Conservation (phyloP, 2,329 filamentous ascomycete species). For the Tolypocladium nubicola region DNA sequence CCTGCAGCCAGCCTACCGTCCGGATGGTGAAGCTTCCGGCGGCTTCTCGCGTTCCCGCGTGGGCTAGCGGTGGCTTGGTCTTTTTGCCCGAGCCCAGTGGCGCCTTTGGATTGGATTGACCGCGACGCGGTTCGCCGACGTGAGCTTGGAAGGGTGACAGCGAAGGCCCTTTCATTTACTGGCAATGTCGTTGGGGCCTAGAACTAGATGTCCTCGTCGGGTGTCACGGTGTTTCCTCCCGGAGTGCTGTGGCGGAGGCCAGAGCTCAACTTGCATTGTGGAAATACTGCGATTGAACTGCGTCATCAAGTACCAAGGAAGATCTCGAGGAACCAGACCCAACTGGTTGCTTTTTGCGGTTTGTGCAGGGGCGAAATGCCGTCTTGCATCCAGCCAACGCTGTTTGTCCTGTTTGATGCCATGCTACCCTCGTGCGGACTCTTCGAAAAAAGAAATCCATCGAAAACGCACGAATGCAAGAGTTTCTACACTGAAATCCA, state of each 20-base stretch:
- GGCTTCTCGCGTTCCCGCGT: background rate
- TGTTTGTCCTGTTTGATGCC: too few species aligned
- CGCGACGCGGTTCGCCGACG: background rate
- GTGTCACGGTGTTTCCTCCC: background rate
- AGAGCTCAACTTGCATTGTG: background rate
- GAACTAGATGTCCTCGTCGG: background rate
- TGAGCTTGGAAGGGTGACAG: background rate
- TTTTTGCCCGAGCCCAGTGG: background rate
- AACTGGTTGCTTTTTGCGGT: too few species aligned
- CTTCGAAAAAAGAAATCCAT: too few species aligned
- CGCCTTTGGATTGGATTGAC: background rate
- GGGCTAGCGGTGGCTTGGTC: background rate
- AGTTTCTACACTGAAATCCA: too few species aligned
- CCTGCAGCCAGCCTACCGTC: background rate
- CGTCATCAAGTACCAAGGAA: too few species aligned
- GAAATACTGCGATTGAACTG: too few species aligned
- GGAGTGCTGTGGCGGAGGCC: too few species aligned
- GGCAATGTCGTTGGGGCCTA: background rate
- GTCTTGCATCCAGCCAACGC: too few species aligned
- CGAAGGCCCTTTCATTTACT: background rate
- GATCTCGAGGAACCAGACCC: too few species aligned
- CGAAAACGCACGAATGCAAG: too few species aligned
- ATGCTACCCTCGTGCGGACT: too few species aligned
- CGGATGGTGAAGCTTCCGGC: background rate
- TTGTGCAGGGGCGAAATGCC: too few species aligned